These are phyloP conservation scores for Porcisia hertigi DNA, from an alignment of 208 protist species.

Conservation along the genomic window DNA sequence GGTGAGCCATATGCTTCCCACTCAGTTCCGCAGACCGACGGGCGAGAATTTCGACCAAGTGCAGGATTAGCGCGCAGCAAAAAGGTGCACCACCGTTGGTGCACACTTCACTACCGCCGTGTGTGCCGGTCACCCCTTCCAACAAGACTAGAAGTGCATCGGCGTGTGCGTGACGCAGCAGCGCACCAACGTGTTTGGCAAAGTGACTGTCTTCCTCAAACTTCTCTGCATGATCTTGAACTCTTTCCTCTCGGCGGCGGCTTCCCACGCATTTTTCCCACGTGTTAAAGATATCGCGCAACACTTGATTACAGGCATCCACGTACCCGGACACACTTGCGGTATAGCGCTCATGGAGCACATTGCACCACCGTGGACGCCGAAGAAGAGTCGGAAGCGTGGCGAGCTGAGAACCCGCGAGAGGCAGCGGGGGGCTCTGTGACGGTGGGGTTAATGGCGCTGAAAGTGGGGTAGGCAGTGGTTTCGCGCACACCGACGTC, in stretches of 20 bases:
- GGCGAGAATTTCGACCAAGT: conserved; percentile 4
- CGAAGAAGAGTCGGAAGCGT: conserved; percentile 5
- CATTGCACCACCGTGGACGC: conserved; percentile 8
- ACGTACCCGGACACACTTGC: neutral
- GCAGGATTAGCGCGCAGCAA: neutral
- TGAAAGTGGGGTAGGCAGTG: too few species aligned
- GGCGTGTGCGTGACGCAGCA: conserved; percentile 23
- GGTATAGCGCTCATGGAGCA: neutral
- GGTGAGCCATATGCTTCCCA: conserved; percentile 23
- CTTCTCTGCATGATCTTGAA: neutral
- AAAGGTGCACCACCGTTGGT: neutral
- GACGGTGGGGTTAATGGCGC: neutral
- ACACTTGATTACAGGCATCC: neutral
- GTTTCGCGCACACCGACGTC: neutral
- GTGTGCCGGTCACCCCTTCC: conserved; percentile 28
- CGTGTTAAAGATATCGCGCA: neutral
- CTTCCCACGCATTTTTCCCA: neutral
- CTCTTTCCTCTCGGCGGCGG: neutral
- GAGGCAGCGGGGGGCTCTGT: neutral
- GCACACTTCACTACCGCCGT: neutral
- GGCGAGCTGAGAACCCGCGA: neutral
- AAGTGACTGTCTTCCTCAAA: neutral
- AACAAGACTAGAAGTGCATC: conserved; percentile 52
- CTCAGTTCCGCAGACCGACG: conserved; percentile 5
- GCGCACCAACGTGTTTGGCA: neutral